A percentile compares a stretch with the other conserved stretches of the same genome.
Conservation (phyloP, 345 rosid genomes). For the Microcos paniculata region DNA sequence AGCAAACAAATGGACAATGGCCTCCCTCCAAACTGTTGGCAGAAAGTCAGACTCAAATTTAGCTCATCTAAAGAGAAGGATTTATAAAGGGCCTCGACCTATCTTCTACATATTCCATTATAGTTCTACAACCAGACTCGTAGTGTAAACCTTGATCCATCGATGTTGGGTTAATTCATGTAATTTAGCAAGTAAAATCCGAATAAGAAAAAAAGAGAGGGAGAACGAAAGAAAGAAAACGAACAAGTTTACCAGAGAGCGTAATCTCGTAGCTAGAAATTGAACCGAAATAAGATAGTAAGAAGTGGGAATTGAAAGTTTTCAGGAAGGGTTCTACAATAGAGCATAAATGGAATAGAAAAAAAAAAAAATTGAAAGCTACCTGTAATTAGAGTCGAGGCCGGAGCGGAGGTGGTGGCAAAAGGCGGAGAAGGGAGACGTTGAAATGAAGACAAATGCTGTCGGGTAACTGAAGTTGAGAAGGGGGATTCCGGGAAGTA, state of each 20-base stretch:
- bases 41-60: neutral
- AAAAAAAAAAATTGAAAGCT: neutral
- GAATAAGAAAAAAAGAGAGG: neutral
- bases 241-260: conserved; percentile 82
- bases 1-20: neutral
- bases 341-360: neutral
- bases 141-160: neutral
- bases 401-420: conserved; percentile 37
- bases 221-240: conserved; percentile 16
- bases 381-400: conserved; percentile 45
- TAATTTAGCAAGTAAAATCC: neutral
- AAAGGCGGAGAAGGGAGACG: conserved; percentile 24
- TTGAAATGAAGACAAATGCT: conserved; percentile 1
- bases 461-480: conserved; percentile 21
- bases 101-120: neutral
- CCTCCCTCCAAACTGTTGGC: neutral
- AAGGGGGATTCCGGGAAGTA: conserved; percentile 29
- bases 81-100: neutral
- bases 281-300: neutral
- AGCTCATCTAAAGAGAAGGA: neutral
- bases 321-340: neutral
- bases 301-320: neutral
- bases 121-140: neutral
- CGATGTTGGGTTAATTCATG: neutral
- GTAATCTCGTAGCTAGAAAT: conserved; percentile 54